These are phyloP conservation scores for Ambrosia hybrid DNA, from an alignment of 140 eudicot species.

Conservation along the genomic window DNA sequence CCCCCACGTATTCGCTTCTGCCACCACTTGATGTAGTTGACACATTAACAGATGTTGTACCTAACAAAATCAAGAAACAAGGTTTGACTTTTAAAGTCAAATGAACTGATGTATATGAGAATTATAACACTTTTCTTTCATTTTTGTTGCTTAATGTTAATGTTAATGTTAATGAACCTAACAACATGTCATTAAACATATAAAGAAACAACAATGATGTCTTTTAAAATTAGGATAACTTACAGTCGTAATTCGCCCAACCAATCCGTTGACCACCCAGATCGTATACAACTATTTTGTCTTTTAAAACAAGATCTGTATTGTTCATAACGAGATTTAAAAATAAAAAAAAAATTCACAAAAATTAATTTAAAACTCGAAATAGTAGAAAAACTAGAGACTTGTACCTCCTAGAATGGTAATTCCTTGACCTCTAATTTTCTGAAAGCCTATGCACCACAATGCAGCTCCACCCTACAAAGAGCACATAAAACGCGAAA, in stretches of 20 bases:
- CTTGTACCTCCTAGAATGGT: conserved; percentile 86
- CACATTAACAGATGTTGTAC: conserved; percentile 75
- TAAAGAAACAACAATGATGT: neutral
- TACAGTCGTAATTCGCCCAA: conserved; percentile 89
- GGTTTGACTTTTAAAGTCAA: conserved; percentile 15
- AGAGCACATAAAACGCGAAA: no score
- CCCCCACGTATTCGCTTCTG: conserved; percentile 67
- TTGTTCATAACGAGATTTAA: neutral
- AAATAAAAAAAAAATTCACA: neutral
- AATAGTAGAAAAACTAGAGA: neutral
- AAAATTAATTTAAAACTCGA: neutral
- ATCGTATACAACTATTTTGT: conserved; percentile 76
- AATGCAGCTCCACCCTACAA: no score
- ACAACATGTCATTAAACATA: neutral
- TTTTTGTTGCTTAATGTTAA: neutral
- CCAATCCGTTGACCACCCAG: conserved; percentile 77
- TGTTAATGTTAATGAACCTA: neutral
- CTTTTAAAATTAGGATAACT: conserved; percentile 28
- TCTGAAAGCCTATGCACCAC: no score
- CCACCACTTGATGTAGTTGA: conserved; percentile 57
- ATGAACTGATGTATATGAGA: neutral
- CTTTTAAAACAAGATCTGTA: conserved; percentile 86
- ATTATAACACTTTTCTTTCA: neutral
- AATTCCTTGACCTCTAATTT: conserved; percentile 43
- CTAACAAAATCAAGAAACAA: conserved; percentile 31